Evolutionary conservation across 192 early-diverging fungal species (phyloP), one percentile per base, ranked within the genome.

Genomic region (Chytriomyces confervae): DNA sequence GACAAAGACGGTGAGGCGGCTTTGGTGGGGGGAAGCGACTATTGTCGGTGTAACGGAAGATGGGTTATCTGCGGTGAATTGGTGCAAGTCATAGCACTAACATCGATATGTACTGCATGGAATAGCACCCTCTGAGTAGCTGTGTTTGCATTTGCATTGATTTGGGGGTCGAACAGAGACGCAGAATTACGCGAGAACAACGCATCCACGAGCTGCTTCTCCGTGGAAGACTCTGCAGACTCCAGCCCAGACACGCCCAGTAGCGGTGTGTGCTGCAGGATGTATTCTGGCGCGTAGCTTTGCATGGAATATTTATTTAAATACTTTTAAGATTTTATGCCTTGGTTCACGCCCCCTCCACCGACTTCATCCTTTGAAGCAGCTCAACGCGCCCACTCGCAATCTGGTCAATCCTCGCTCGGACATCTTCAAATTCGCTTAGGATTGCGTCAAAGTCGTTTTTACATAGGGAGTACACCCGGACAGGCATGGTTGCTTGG

Each of bases 1-100:
- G 94, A 95, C 18, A 96, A 75, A 7, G 85, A 66, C 76, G 88
- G 79, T 36, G 36, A 36, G 27, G 13, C 23, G 64, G 16, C 46
- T 20, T 43, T 20, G 10, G 65, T 62, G 24, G 66, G 10, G 3
- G 23, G 23, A 20, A 71, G 66, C 6, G 47, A 53, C 73, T 46
- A 51, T 50, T 49, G 72, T 36, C 36, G 4, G 36, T 4, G 4
- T 36, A 36, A 36, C 1, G 36, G 36, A 36, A 36, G 36, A 36
- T 36, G 36, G 36, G 36, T 36, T 36, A 36, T 36, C 36, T 36
- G 36, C 36, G 36, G 36, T 36, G 36, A 36, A 36, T 36, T 36
- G 4, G 4, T 3, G 36, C 36, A 36, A 36, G 1, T 36, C 36
- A 36, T 4, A 36, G 36, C 36, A 36, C 36, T 36, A 36, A 36